Evolutionary conservation across 2,329 filamentous ascomycete species (phyloP), one percentile per base, ranked within the genome.

Genomic region (Lachnellula suecica): DNA sequence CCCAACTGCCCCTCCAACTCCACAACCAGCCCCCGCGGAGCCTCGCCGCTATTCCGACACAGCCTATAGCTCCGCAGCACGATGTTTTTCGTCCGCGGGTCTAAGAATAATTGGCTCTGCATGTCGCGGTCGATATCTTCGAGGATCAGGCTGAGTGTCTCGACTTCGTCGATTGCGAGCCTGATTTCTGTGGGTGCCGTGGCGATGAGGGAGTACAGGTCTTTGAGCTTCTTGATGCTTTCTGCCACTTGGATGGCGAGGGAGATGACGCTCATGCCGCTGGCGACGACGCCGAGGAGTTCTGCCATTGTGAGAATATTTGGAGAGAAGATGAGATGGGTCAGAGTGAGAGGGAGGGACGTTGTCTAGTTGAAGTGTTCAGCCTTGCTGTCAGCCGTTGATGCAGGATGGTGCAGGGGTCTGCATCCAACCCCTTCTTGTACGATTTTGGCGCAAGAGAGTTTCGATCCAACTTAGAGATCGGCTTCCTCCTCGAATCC

Each of bases 181-280:
- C 20, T 4, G n/a, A 54, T 51, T 11, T 53, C 51, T 13, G 31
- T 15, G 1, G 53, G 53, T 2, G 50, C 56, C 6, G 49, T 38
- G 31, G 43, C 44, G 20, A 56, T 38, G 10, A 41, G 27, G 27
- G 24, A 29, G 42, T 29, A 46, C 22, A 56, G 54, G 2, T 44
- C 44, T 20, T 52, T 53, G 17, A 56, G 22, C 23, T 50, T 53
- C 22, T 51, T 27, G 15, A 56, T 44, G 13, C 38, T 49, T 17
- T 51, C 43, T 24, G 48, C 50, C 2, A 59, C 15, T 44, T 59
- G 56, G 25, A 51, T 50, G 4, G 53, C 51, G 7, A 56, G 41
- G 2, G 47, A 53, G 20, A 54, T 44, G 15, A 58, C 47, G 19
- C 24, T 47, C 31, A 56, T 48, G 29, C 47, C 47, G 35, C 53